Conservation (phyloP, 2,329 filamentous ascomycete species). For the Aureobasidium pullulans region DNA sequence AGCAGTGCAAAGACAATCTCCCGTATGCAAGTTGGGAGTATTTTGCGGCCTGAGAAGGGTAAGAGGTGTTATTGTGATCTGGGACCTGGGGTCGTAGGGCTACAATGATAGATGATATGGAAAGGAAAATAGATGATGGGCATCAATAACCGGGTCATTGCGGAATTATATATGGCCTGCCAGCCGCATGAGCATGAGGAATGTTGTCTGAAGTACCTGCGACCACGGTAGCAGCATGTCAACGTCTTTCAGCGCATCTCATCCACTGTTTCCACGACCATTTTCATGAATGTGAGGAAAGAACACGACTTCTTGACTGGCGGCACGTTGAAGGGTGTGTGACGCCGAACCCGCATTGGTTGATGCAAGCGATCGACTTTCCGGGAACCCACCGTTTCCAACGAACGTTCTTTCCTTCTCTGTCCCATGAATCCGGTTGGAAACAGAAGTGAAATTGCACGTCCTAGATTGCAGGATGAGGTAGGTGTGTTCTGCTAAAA, state of each 20-base stretch:
- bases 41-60: neutral
- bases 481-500: neutral
- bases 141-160: slow-evolving; percentile 4
- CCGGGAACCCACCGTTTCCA: neutral
- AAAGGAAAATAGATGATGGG: slow-evolving; percentile 4
- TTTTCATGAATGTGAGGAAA: neutral
- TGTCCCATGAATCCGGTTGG: neutral
- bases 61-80: slow-evolving; percentile 1
- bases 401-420: neutral
- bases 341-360: slow-evolving; percentile 3
- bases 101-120: slow-evolving; percentile 4
- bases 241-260: neutral
- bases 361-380: neutral
- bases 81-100: slow-evolving; percentile 1
- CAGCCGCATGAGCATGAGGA: slow-evolving; percentile 6
- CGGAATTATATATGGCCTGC: neutral
- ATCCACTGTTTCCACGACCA: neutral
- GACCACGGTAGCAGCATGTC: neutral
- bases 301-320: neutral
- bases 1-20: neutral
- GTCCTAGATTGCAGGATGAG: neutral
- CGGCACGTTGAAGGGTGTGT: neutral
- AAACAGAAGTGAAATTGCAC: neutral
- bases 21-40: neutral
- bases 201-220: neutral